A percentile compares a stretch with the other conserved stretches of the same genome.
phyloP scores from a whole-genome alignment of 306 rosid genomes.

The Quillaja saponaria region DNA sequence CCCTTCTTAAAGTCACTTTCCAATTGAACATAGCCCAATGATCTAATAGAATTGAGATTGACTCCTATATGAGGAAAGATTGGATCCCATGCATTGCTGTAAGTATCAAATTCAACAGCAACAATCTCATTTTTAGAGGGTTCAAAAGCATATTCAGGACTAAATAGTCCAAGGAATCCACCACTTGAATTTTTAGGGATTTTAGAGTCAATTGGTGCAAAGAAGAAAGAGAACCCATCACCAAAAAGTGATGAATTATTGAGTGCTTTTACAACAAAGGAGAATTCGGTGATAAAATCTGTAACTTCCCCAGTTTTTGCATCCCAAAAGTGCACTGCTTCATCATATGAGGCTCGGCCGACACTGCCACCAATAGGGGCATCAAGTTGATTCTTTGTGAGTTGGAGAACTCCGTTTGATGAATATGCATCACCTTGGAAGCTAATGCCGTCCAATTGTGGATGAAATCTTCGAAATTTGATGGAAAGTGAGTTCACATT shows the following conservation, averaged over 20 bases:
- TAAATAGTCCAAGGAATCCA: conserved; percentile 44
- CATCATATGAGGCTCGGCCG: conserved; percentile 42
- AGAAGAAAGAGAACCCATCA: conserved; percentile 43
- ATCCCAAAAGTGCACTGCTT: conserved; percentile 43
- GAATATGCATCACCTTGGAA: conserved; percentile 28
- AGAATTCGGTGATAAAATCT: conserved; percentile 27
- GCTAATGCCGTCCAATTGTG: background rate
- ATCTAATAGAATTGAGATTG: conserved; percentile 38
- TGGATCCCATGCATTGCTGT: conserved; percentile 37
- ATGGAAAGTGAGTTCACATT: conserved; percentile 25
- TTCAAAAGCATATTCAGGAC: conserved; percentile 25
- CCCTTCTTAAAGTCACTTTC: background rate
- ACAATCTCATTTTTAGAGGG: conserved; percentile 33
- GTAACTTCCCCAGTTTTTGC: conserved; percentile 17
- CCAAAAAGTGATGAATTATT: background rate
- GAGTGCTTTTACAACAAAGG: conserved; percentile 20
- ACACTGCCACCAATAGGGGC: conserved; percentile 17
- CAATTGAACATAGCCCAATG: conserved; percentile 24
- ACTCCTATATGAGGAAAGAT: conserved; percentile 36
- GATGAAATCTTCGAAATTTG: conserved; percentile 3
- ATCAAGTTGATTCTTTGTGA: conserved; percentile 20
- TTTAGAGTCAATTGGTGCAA: conserved; percentile 18
- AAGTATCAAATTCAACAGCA: conserved; percentile 46
- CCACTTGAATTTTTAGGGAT: conserved; percentile 35
- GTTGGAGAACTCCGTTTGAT: background rate